Conservation (phyloP, 768 basidiomycete species). For the Mrakia hoshinonis region DNA sequence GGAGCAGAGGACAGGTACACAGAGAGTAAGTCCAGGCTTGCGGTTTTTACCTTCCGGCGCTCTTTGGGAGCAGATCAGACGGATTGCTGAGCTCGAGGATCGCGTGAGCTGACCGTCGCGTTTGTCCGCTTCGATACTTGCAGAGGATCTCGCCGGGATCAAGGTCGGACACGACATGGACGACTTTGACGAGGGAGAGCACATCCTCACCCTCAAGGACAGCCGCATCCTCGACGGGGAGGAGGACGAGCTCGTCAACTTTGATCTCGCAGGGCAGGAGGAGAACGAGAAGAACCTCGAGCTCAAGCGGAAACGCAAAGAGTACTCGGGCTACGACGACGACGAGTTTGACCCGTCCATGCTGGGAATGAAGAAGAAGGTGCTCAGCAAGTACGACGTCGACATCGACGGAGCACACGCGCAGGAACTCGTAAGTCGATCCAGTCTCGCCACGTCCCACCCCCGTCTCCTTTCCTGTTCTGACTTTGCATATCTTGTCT, state of each 20-base stretch:
- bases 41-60: neutral
- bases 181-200: slow-evolving; percentile 81
- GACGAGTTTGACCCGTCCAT: slow-evolving; percentile 72
- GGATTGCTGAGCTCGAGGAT: neutral
- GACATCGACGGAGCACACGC: slow-evolving; percentile 57
- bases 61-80: too few relatives aligned
- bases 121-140: neutral
- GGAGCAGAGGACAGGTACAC: slow-evolving; percentile 67
- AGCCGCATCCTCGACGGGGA: slow-evolving; percentile 89
- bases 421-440: slow-evolving; percentile 52
- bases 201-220: slow-evolving; percentile 94
- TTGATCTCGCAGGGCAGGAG: slow-evolving; percentile 87
- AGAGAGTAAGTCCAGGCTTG: slow-evolving; percentile 56
- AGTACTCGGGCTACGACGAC: slow-evolving; percentile 93
- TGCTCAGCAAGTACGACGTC: slow-evolving; percentile 90
- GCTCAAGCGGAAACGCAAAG: slow-evolving; percentile 57
- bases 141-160: slow-evolving; percentile 82
- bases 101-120: slow-evolving; percentile 4
- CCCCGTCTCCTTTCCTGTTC: too few relatives aligned
- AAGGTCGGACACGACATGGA: slow-evolving; percentile 95
- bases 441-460: neutral
- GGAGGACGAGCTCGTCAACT: slow-evolving; percentile 96
- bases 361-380: slow-evolving; percentile 68
- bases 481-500: too few relatives aligned
- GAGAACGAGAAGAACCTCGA: slow-evolving; percentile 64